Evolutionary conservation across 148 eudicot genomes (phyloP).

Genomic region (Mesembryanthemum crystallinum): DNA sequence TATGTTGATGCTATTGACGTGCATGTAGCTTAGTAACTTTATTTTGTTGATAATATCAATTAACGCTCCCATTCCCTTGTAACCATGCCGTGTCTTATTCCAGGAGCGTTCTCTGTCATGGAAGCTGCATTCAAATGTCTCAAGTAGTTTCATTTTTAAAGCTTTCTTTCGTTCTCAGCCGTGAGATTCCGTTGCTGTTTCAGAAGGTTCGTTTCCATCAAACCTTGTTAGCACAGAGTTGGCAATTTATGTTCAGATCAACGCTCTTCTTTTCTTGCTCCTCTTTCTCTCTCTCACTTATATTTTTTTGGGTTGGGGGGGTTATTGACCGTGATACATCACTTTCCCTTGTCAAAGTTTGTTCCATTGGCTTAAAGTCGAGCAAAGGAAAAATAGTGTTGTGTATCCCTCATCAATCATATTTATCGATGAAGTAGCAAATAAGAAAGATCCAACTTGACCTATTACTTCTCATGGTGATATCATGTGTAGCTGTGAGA

Average conservation of each 20-base stretch:
- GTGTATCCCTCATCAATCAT: not conserved
- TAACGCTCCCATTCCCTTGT: constrained; percentile 2
- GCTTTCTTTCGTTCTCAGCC: constrained; percentile 64
- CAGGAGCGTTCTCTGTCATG: constrained; percentile 48
- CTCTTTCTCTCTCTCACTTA: not conserved
- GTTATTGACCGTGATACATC: not conserved
- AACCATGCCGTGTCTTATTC: constrained; percentile 4
- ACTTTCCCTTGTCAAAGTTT: not conserved
- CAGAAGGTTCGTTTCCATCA: constrained; percentile 55
- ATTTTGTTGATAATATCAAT: not conserved
- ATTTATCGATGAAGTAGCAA: not conserved
- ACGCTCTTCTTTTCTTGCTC: not conserved
- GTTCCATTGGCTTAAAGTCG: not conserved
- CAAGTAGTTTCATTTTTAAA: constrained; percentile 47
- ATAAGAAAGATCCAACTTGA: not conserved
- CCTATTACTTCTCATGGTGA: not conserved
- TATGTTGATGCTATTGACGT: not conserved
- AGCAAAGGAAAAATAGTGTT: not conserved
- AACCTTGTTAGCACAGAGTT: not conserved
- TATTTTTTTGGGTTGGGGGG: not conserved
- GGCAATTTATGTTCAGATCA: not conserved
- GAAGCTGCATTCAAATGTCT: constrained; percentile 39
- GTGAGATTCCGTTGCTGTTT: constrained; percentile 70
- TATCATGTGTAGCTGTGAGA: not conserved
- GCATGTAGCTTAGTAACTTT: not conserved